These are phyloP conservation scores for Arthrobotrys pseudoclavata DNA, from an alignment of 2,329 filamentous ascomycete species.

Conservation along the genomic window DNA sequence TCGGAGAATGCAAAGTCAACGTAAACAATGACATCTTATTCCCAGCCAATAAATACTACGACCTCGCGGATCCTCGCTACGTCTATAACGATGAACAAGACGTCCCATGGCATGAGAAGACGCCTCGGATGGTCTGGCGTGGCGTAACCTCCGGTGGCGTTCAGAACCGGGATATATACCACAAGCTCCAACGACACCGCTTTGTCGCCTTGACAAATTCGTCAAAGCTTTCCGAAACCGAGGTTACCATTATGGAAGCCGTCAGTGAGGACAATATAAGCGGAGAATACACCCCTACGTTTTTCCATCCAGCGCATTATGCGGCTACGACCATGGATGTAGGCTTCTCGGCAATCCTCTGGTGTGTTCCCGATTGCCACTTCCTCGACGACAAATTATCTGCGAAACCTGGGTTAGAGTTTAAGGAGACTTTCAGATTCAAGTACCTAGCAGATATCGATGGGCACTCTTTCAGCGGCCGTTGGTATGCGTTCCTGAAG, in stretches of 20 bases:
- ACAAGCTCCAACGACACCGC: slow-evolving; percentile 79
- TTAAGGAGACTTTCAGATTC: slow-evolving; percentile 68
- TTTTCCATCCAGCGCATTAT: slow-evolving; percentile 67
- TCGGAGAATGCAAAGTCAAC: slow-evolving; percentile 77
- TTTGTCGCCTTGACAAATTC: slow-evolving; percentile 81
- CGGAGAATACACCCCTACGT: slow-evolving; percentile 26
- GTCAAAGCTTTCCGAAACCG: slow-evolving; percentile 72
- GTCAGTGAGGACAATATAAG: slow-evolving; percentile 65
- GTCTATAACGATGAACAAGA: slow-evolving; percentile 72
- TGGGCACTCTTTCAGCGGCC: slow-evolving; percentile 78
- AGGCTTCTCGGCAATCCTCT: slow-evolving; percentile 67
- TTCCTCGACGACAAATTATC: slow-evolving; percentile 68
- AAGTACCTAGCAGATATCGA: slow-evolving; percentile 84
- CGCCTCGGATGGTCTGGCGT: slow-evolving; percentile 73
- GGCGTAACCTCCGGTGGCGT: slow-evolving; percentile 75
- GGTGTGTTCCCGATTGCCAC: slow-evolving; percentile 70
- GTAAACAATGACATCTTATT: slow-evolving; percentile 78
- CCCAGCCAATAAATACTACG: slow-evolving; percentile 77
- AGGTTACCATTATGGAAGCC: slow-evolving; percentile 64
- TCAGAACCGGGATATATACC: slow-evolving; percentile 76
- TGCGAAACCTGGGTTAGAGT: slow-evolving; percentile 64
- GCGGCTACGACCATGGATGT: slow-evolving; percentile 65
- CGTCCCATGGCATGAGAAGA: slow-evolving; percentile 73
- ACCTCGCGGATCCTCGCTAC: slow-evolving; percentile 71
- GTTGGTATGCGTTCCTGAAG: slow-evolving; percentile 77